Conservation (phyloP, 164 flowering plant genomes). For the Sextonia rubra region DNA sequence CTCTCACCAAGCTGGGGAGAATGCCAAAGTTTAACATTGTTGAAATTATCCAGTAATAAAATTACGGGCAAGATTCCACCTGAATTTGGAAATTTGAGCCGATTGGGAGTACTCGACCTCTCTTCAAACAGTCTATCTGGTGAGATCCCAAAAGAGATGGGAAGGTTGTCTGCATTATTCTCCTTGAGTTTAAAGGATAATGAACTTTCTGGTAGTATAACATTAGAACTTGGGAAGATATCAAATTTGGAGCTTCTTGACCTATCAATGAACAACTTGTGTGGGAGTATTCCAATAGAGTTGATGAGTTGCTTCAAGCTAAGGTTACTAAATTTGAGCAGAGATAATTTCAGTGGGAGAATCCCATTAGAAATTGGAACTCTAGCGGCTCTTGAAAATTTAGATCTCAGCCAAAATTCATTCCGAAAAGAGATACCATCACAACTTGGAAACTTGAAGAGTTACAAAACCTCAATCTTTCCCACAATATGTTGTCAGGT, state of each 20-base stretch:
- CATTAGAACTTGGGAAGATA: neutral
- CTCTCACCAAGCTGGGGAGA: neutral
- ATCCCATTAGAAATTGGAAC: conserved; percentile 2
- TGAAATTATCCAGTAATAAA: neutral
- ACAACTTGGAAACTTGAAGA: neutral
- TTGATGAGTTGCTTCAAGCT: conserved; percentile 18
- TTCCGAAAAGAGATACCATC: conserved; percentile 1
- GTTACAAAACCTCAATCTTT: conserved; percentile 3
- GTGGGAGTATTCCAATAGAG: neutral
- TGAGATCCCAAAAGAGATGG: neutral
- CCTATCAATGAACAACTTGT: neutral
- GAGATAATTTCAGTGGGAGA: neutral
- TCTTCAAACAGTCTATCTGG: neutral
- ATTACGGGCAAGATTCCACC: neutral
- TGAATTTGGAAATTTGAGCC: neutral
- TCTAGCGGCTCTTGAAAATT: neutral
- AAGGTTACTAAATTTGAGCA: neutral
- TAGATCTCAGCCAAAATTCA: neutral
- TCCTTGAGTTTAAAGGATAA: neutral
- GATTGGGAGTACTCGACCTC: neutral
- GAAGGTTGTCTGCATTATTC: neutral
- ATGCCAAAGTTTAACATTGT: neutral
- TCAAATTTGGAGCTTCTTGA: neutral
- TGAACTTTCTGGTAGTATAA: neutral
- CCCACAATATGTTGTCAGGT: conserved; percentile 5